phyloP scores from a whole-genome alignment of 331 rosid genomes.

The Phaseolus coccineus region DNA sequence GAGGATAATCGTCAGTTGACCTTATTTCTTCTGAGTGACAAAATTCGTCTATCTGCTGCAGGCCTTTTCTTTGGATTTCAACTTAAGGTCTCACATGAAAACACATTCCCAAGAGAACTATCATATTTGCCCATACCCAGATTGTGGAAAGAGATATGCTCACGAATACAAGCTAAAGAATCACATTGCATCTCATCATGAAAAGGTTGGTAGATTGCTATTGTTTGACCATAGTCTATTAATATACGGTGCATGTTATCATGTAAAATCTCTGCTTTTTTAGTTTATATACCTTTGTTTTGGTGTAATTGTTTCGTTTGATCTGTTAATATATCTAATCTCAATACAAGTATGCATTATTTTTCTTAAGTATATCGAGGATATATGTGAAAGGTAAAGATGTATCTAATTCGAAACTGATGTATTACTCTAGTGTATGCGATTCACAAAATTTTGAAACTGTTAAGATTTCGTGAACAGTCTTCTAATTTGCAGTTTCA shows the following conservation, averaged over 20 bases:
- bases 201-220: constrained; percentile 67
- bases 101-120: constrained; percentile 98
- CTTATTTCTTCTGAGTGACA: constrained; percentile 23
- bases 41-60: constrained; percentile 49
- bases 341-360: constrained; percentile 19
- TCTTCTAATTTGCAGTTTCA: constrained; percentile 30
- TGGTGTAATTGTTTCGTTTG: not conserved
- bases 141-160: constrained; percentile 97
- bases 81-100: constrained; percentile 94
- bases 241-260: constrained; percentile 17
- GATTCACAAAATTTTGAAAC: not conserved
- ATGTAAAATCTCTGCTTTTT: constrained; percentile 16
- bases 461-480: not conserved
- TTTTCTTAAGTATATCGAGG: constrained; percentile 1
- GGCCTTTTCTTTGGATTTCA: constrained; percentile 96
- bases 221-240: constrained; percentile 11
- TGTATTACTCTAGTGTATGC: not conserved
- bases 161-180: constrained; percentile 97
- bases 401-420: constrained; percentile 35
- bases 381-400: not conserved
- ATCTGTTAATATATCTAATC: not conserved
- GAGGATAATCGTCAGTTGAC: not conserved
- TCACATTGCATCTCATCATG: constrained; percentile 86
- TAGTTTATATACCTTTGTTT: constrained; percentile 7
- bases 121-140: constrained; percentile 87